phyloP scores from a whole-genome alignment of 352 stramenopile species.

The Aphanomyces stellatus region DNA sequence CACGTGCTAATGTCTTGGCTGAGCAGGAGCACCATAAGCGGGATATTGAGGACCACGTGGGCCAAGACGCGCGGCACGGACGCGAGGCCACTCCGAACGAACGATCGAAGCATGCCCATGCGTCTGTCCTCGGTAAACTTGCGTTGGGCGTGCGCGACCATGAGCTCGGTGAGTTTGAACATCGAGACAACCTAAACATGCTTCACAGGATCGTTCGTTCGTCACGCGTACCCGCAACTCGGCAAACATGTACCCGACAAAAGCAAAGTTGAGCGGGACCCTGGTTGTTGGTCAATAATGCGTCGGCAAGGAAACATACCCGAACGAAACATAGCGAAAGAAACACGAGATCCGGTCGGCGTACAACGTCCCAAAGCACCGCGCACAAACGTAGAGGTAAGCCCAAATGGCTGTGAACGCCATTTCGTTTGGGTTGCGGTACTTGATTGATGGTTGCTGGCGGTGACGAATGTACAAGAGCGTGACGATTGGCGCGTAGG shows the following conservation, averaged over 20 bases:
- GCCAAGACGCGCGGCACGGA: not conserved
- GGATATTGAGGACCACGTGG: not conserved
- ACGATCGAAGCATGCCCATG: not conserved
- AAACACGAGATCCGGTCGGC: not conserved
- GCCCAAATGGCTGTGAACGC: not conserved
- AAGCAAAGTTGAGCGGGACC: not conserved
- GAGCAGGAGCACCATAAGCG: not conserved
- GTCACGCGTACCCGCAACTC: not conserved
- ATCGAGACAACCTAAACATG: not conserved
- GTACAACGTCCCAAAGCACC: not conserved
- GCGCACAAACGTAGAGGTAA: not conserved
- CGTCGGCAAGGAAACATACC: not conserved
- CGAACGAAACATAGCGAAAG: too few relatives aligned
- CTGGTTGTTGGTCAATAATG: too few relatives aligned
- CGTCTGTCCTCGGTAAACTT: not conserved
- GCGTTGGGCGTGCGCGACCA: not conserved
- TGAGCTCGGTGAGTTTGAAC: constrained; percentile 13
- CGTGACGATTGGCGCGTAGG: not conserved
- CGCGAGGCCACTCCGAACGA: not conserved
- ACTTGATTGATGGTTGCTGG: not conserved
- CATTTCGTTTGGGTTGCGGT: not conserved
- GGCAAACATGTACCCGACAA: constrained; percentile 2
- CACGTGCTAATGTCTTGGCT: not conserved
- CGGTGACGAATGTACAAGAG: not conserved
- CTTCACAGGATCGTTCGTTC: too few relatives aligned